phyloP scores from a whole-genome alignment of 805 yeast genomes.

The Lipomyces yamanashiensis region DNA sequence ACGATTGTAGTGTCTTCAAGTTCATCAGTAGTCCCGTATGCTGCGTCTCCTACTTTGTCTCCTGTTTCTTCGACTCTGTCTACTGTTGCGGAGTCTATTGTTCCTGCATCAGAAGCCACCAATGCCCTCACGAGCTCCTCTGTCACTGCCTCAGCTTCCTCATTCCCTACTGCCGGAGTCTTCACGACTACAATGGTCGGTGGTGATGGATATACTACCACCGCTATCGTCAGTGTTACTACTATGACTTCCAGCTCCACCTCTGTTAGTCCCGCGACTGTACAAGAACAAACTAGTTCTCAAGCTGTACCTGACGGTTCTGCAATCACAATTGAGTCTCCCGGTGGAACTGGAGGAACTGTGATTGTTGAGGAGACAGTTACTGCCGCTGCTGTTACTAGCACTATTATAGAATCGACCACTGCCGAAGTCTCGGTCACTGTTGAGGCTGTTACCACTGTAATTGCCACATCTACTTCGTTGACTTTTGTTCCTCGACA shows the following conservation, averaged over 20 bases:
- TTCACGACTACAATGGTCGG: slow-evolving; percentile 12
- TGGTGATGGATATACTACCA: slow-evolving; percentile 5
- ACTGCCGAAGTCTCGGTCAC: neutral
- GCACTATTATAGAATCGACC: slow-evolving; percentile 3
- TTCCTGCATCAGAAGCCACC: neutral
- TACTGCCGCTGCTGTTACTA: slow-evolving; percentile 7
- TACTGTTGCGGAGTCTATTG: neutral
- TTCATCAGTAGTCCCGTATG: neutral
- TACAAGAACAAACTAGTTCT: neutral
- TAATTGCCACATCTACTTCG: neutral
- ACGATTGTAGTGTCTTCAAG: neutral
- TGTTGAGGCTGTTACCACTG: neutral
- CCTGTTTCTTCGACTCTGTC: neutral
- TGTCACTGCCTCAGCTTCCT: neutral
- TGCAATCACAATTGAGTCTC: neutral
- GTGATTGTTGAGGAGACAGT: neutral
- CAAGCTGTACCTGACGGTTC: neutral
- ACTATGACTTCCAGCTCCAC: slow-evolving; percentile 1
- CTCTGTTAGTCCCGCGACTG: neutral
- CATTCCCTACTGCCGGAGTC: slow-evolving; percentile 10
- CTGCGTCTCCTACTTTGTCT: neutral
- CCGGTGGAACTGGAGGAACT: neutral
- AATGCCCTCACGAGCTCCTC: neutral
- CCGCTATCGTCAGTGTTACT: slow-evolving; percentile 5
- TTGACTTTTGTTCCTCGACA: slow-evolving; percentile 15